A percentile compares a stretch with the other conserved stretches of the same genome.
Evolutionary conservation across 1,284 basidiomycete genomes (phyloP).

Genomic region (Marasmius fiardii): DNA sequence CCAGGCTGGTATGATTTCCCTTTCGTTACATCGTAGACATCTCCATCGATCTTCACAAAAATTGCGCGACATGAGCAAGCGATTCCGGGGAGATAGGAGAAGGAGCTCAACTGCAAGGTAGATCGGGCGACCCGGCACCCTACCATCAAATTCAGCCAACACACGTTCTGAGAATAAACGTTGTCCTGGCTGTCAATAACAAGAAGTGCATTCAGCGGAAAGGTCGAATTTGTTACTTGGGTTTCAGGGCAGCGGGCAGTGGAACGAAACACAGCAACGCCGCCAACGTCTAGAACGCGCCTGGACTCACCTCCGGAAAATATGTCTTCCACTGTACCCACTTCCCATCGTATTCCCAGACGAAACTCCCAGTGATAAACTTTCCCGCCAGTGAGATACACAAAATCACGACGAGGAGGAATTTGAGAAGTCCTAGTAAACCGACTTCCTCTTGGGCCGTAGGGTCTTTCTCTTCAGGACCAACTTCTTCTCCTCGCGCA

Average conservation of each 20-base stretch:
- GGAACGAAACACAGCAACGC: too few relatives aligned
- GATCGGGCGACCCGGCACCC: slow-evolving; percentile 63
- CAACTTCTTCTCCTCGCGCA: slow-evolving; percentile 68
- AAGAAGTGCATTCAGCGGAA: slow-evolving; percentile 21
- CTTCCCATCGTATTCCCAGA: slow-evolving; percentile 71
- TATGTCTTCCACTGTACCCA: slow-evolving; percentile 51
- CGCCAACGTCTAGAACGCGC: too few relatives aligned
- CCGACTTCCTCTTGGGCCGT: slow-evolving; percentile 66
- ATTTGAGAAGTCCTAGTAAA: slow-evolving; percentile 62
- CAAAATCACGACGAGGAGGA: slow-evolving; percentile 55
- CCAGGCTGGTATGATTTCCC: slow-evolving; percentile 86
- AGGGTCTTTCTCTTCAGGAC: slow-evolving; percentile 68
- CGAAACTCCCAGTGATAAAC: slow-evolving; percentile 77
- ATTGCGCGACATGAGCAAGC: slow-evolving; percentile 17
- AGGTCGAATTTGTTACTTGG: too few relatives aligned
- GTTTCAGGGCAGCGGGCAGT: too few relatives aligned
- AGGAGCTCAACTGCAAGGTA: slow-evolving; percentile 73
- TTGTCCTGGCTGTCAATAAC: slow-evolving; percentile 44
- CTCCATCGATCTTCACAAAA: slow-evolving; percentile 92
- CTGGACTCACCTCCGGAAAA: slow-evolving; percentile 53
- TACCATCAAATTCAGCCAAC: slow-evolving; percentile 77
- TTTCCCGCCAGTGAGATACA: slow-evolving; percentile 62
- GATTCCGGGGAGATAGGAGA: slow-evolving; percentile 14
- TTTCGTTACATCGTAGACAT: slow-evolving; percentile 90
- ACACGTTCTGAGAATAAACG: slow-evolving; percentile 71